Evolutionary conservation across 2,329 filamentous ascomycete genomes (phyloP).

Genomic region (Monilinia laxa): DNA sequence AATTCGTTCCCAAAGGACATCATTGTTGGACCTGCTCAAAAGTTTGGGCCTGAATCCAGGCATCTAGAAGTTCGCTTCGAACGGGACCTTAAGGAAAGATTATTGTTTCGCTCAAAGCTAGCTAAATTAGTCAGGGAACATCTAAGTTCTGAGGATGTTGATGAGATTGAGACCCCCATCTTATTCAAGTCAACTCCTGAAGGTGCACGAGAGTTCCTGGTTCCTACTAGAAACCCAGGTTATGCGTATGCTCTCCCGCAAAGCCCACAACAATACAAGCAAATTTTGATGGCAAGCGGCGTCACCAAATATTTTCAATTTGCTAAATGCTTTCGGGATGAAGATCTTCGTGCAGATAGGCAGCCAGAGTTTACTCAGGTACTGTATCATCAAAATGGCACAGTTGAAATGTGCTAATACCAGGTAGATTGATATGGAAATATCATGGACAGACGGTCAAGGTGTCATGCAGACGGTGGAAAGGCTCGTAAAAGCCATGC

Average conservation of each 20-base stretch:
- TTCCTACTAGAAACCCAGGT: slow-evolving; percentile 76
- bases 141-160: slow-evolving; percentile 30
- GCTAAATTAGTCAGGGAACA: slow-evolving; percentile 50
- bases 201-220: slow-evolving; percentile 90
- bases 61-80: slow-evolving; percentile 85
- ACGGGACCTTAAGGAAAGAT: slow-evolving; percentile 60
- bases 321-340: slow-evolving; percentile 91
- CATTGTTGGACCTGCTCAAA: slow-evolving; percentile 68
- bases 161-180: slow-evolving; percentile 82
- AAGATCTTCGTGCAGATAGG: slow-evolving; percentile 86
- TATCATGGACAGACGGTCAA: slow-evolving; percentile 75
- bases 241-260: slow-evolving; percentile 89
- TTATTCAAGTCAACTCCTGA: slow-evolving; percentile 98
- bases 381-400: slow-evolving; percentile 22
- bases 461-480: slow-evolving; percentile 60
- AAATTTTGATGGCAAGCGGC: slow-evolving; percentile 92
- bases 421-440: slow-evolving; percentile 80
- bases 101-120: slow-evolving; percentile 66
- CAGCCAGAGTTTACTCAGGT: slow-evolving; percentile 97
- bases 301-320: slow-evolving; percentile 85
- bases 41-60: slow-evolving; percentile 71
- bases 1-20: slow-evolving; percentile 75
- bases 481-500: slow-evolving; percentile 34
- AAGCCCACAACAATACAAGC: slow-evolving; percentile 98
- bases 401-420: slow-evolving; percentile 22